phyloP scores from a whole-genome alignment of 768 basidiomycete species.

The Serendipita sp. region DNA sequence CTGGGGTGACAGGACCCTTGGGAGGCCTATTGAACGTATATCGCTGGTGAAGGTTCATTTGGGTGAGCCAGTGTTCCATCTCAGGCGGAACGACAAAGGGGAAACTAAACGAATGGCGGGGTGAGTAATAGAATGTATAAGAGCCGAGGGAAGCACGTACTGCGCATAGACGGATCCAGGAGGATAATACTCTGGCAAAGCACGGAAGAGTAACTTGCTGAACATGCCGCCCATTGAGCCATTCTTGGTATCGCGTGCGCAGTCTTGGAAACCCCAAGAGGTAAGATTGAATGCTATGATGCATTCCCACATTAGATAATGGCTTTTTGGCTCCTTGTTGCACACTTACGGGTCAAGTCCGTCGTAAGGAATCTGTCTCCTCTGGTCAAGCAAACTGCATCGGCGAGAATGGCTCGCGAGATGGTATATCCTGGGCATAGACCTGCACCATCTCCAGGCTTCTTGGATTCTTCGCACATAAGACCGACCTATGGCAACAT shows the following conservation, averaged over 20 bases:
- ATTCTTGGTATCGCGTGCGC: slow-evolving; percentile 42
- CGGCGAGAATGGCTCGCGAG: slow-evolving; percentile 66
- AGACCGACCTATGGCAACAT: slow-evolving; percentile 32
- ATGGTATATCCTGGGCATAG: slow-evolving; percentile 73
- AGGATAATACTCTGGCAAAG: slow-evolving; percentile 52
- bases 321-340: neutral
- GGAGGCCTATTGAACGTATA: slow-evolving; percentile 47
- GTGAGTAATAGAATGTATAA: neutral
- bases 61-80: slow-evolving; percentile 27
- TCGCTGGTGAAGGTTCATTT: slow-evolving; percentile 22
- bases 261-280: slow-evolving; percentile 63
- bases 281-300: slow-evolving; percentile 51
- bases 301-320: neutral
- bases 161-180: slow-evolving; percentile 50
- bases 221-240: slow-evolving; percentile 66
- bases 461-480: slow-evolving; percentile 58
- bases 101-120: slow-evolving; percentile 23
- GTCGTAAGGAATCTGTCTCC: slow-evolving; percentile 68
- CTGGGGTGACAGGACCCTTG: slow-evolving; percentile 12
- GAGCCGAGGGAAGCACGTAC: neutral
- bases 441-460: slow-evolving; percentile 48
- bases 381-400: slow-evolving; percentile 57
- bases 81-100: slow-evolving; percentile 52
- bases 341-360: slow-evolving; percentile 52
- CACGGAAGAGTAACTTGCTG: slow-evolving; percentile 53